Percentiles rank a stretch among this genome's conserved stretches.
phyloP scores from a whole-genome alignment of 345 rosid species.

The Bretschneidera sinensis region DNA sequence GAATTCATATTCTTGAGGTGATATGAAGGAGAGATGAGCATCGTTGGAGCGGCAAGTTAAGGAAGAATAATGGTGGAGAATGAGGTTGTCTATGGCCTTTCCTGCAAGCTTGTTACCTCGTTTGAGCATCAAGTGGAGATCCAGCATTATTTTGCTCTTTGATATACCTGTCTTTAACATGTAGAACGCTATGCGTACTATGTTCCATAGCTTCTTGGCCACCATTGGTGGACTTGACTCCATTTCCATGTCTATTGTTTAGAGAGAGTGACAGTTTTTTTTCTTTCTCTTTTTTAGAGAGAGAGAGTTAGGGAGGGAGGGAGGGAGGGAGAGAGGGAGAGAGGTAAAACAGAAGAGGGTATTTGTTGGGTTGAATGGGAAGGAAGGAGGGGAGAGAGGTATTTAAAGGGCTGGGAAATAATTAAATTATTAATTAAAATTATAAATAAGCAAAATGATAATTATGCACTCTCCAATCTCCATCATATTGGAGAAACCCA shows the following conservation, averaged over 20 bases:
- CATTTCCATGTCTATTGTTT: conserved; percentile 33
- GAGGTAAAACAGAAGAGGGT: conserved; percentile 4
- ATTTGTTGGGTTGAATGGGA: neutral
- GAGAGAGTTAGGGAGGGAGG: too few relatives aligned
- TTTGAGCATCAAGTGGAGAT: conserved; percentile 53
- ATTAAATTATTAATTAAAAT: conserved; percentile 10
- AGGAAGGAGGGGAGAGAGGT: conserved; percentile 21
- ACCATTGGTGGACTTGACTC: conserved; percentile 37
- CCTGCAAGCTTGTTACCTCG: conserved; percentile 48
- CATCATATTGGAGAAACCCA: too few relatives aligned
- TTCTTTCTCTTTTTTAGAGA: conserved; percentile 5
- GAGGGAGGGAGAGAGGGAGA: too few relatives aligned
- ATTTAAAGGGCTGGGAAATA: conserved; percentile 42
- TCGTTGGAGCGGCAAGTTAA: conserved; percentile 45
- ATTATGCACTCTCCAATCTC: too few relatives aligned
- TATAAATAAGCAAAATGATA: neutral
- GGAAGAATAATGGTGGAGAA: conserved; percentile 33
- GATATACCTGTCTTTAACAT: conserved; percentile 49
- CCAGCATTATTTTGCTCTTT: conserved; percentile 50
- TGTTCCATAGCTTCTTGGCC: conserved; percentile 52
- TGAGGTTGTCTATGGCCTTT: conserved; percentile 52
- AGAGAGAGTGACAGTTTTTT: neutral
- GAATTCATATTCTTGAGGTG: conserved; percentile 60
- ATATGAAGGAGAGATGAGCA: conserved; percentile 33
- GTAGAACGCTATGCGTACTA: conserved; percentile 42